Conservation (phyloP, 192 early-diverging fungal species). For the Coemansia sp. region DNA sequence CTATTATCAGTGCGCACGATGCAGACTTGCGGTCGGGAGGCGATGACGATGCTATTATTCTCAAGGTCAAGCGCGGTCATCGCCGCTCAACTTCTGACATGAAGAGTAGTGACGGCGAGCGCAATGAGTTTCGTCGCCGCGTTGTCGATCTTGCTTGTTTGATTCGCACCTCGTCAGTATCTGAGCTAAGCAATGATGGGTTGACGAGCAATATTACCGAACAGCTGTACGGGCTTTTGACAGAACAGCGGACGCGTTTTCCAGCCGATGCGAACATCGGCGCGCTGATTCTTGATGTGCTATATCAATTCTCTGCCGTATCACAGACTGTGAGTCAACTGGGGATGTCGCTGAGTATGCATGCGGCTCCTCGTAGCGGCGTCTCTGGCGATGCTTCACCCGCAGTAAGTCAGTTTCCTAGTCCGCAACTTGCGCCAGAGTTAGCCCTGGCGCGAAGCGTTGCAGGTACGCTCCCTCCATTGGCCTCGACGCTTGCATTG, state of each 20-base stretch:
- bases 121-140: constrained; percentile 49
- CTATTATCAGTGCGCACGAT: constrained; percentile 40
- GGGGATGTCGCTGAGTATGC: constrained; percentile 19
- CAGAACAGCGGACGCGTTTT: constrained; percentile 51
- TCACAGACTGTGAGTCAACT: constrained; percentile 55
- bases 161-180: constrained; percentile 46
- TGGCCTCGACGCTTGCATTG: constrained; percentile 39
- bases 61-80: constrained; percentile 55
- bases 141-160: constrained; percentile 42
- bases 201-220: constrained; percentile 42
- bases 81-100: constrained; percentile 48
- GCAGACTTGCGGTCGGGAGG: constrained; percentile 33
- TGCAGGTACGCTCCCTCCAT: constrained; percentile 21
- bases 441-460: constrained; percentile 22
- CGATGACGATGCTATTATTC: constrained; percentile 52
- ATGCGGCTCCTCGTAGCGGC: constrained; percentile 21
- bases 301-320: constrained; percentile 54
- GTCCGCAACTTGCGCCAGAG: constrained; percentile 49
- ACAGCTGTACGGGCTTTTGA: constrained; percentile 52
- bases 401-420: constrained; percentile 50
- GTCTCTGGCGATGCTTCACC: constrained; percentile 51
- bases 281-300: constrained; percentile 49
- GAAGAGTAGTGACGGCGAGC: constrained; percentile 39
- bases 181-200: constrained; percentile 47
- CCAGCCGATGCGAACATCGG: constrained; percentile 41